Conservation (phyloP, 2,329 filamentous ascomycete genomes). For the Pseudocercospora ulei region DNA sequence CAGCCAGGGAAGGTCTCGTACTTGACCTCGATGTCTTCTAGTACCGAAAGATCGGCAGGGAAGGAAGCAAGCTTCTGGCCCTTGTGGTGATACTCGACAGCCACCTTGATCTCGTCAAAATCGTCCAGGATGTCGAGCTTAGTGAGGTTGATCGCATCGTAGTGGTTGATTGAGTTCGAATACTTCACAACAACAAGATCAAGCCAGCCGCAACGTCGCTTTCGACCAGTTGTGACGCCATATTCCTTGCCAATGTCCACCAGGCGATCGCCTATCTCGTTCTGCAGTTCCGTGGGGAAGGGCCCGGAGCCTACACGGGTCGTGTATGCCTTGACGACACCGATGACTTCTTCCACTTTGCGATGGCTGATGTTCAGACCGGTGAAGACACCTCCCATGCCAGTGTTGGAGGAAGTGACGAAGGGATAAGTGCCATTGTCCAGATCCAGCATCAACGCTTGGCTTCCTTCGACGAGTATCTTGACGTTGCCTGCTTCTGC, state of each 20-base stretch:
- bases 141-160: constrained; percentile 55
- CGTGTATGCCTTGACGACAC: constrained; percentile 60
- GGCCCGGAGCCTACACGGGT: constrained; percentile 50
- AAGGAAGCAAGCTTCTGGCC: constrained; percentile 52
- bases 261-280: constrained; percentile 49
- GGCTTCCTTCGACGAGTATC: constrained; percentile 60
- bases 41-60: constrained; percentile 52
- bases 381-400: constrained; percentile 53
- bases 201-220: constrained; percentile 54
- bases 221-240: constrained; percentile 51
- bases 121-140: constrained; percentile 63
- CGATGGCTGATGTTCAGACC: constrained; percentile 53
- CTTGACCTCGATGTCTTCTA: constrained; percentile 53
- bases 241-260: constrained; percentile 49
- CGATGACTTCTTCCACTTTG: constrained; percentile 53
- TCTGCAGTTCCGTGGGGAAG: constrained; percentile 59
- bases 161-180: constrained; percentile 56
- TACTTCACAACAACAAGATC: constrained; percentile 62
- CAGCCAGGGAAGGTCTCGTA: constrained; percentile 63
- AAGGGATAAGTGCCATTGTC: constrained; percentile 54
- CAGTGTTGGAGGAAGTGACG: constrained; percentile 53
- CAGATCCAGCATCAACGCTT: constrained; percentile 59
- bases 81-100: constrained; percentile 57
- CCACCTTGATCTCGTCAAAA: constrained; percentile 65
- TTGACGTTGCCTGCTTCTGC: constrained; percentile 51